Evolutionary conservation across 2,329 filamentous ascomycete species (phyloP), one percentile per base, ranked within the genome.

Genomic region (Aureobasidium uvarum): DNA sequence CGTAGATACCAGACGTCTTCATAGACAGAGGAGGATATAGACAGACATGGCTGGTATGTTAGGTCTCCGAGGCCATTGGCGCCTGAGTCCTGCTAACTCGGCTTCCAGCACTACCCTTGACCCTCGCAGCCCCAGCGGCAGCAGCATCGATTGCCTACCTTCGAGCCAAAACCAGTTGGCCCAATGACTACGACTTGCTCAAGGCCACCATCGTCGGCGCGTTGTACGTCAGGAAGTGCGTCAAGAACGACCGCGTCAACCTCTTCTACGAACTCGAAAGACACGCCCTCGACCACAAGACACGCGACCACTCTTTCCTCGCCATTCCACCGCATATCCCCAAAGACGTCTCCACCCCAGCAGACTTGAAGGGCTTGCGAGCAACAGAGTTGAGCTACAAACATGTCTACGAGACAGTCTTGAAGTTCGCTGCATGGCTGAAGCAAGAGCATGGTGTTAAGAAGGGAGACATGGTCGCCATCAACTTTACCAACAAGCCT

Each of bases 401-500:
- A n/a, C 82, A 95, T 71, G 82, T 85, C 2, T 95, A 96, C 76
- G 84, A 91, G 63, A 83, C 78, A 10, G 84, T 85, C 1, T 79
- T 96, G 48, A 86, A 86, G 66, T 91, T 93, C 72, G 91, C 90
- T 33, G 81, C 84, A 62, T 96, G 90, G 89, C 78, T 96, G 63
- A 87, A 87, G 74, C 82, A 83, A 1, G 82, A 78, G 11, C 83
- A 88, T 62, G 81, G 81, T 36, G 81, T 96, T 54, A 83, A 87
- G 70, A 84, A 86, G 31, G 85, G 85, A 51, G 90, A 96, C 62
- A 86, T 96, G 39, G 89, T 96, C 20, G 91, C 90, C 10, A 82
- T 96, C 70, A 84, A 95, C 75, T 90, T 91, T 70, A 88, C 89
- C 77, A 96, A 96, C 74, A 90, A 86, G 46, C 86, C 91, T n/a